Percentiles rank a stretch among this genome's conserved stretches.
These are phyloP conservation scores for Rhodotorula babjevae DNA, from an alignment of 768 basidiomycete genomes.

Conservation along the genomic window DNA sequence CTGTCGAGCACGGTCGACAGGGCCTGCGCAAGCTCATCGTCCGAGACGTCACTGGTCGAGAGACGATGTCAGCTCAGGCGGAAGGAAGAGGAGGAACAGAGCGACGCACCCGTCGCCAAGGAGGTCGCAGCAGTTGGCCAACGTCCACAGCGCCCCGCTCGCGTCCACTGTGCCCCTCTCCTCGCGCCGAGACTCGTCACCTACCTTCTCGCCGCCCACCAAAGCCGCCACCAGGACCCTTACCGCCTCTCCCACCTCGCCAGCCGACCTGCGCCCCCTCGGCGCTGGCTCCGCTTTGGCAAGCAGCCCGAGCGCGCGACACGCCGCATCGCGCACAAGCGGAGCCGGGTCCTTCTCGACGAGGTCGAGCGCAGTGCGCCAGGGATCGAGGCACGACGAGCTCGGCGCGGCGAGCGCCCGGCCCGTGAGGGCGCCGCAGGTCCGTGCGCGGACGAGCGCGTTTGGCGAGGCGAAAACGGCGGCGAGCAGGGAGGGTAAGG, in stretches of 20 bases:
- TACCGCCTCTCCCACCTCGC: neutral
- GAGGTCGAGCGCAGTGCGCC: neutral
- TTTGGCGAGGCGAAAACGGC: neutral
- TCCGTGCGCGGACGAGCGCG: neutral
- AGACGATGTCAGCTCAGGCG: neutral
- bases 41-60: neutral
- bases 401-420: neutral
- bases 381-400: neutral
- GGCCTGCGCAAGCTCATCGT: fast-evolving
- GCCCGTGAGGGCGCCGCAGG: neutral
- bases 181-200: neutral
- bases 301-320: neutral
- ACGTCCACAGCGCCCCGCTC: slow-evolving; percentile 5
- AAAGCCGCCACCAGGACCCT: neutral
- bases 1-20: neutral
- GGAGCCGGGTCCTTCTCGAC: neutral
- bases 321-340: neutral
- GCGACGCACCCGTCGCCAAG: neutral
- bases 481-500: neutral
- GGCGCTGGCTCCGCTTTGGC: neutral
- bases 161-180: neutral
- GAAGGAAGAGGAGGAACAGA: neutral
- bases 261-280: too few species aligned
- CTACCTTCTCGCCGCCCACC: neutral
- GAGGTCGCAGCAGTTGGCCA: slow-evolving; percentile 23